These are phyloP conservation scores for Cadophora sp. DNA, from an alignment of 2,329 filamentous ascomycete species.

Conservation along the genomic window DNA sequence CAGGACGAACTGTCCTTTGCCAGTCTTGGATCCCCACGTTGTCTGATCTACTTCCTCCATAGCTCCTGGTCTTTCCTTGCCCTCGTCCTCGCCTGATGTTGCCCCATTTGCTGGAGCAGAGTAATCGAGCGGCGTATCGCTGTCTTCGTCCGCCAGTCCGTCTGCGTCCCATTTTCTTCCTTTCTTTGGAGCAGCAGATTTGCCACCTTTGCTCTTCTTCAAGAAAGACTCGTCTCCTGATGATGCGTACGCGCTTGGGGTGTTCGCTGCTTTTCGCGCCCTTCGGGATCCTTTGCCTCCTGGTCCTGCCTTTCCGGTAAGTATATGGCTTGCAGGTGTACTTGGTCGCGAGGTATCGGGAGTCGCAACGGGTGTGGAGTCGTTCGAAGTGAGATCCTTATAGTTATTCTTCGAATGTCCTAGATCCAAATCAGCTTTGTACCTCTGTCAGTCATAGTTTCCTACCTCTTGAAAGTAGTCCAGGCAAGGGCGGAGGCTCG, in stretches of 20 bases:
- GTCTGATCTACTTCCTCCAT: slow-evolving; percentile 79
- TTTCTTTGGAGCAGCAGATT: slow-evolving; percentile 72
- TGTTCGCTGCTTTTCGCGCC: slow-evolving; percentile 73
- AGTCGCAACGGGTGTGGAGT: slow-evolving; percentile 73
- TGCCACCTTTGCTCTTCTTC: slow-evolving; percentile 61
- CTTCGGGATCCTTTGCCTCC: slow-evolving; percentile 80
- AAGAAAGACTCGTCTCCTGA: slow-evolving; percentile 81
- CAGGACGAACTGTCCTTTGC: slow-evolving; percentile 90
- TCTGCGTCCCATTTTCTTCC: slow-evolving; percentile 93
- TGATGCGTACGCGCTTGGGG: slow-evolving; percentile 66
- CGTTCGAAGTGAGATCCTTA: slow-evolving; percentile 48
- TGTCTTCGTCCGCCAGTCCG: slow-evolving; percentile 81
- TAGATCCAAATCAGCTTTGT: slow-evolving; percentile 25
- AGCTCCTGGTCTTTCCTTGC: slow-evolving; percentile 58
- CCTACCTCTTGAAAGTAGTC: slow-evolving; percentile 42
- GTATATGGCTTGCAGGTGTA: slow-evolving; percentile 73
- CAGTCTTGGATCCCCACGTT: slow-evolving; percentile 84
- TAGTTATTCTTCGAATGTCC: slow-evolving; percentile 42
- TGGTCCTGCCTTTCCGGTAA: slow-evolving; percentile 78
- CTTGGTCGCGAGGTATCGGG: slow-evolving; percentile 80
- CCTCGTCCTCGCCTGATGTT: slow-evolving; percentile 60
- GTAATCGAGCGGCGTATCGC: slow-evolving; percentile 84
- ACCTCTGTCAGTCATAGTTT: background rate
- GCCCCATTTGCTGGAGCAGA: slow-evolving; percentile 66
- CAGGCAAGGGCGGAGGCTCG: slow-evolving; percentile 57